Base-by-base conservation (phyloP, 2,329 filamentous ascomycete species). In the Lecanicillium sp. region DNA sequence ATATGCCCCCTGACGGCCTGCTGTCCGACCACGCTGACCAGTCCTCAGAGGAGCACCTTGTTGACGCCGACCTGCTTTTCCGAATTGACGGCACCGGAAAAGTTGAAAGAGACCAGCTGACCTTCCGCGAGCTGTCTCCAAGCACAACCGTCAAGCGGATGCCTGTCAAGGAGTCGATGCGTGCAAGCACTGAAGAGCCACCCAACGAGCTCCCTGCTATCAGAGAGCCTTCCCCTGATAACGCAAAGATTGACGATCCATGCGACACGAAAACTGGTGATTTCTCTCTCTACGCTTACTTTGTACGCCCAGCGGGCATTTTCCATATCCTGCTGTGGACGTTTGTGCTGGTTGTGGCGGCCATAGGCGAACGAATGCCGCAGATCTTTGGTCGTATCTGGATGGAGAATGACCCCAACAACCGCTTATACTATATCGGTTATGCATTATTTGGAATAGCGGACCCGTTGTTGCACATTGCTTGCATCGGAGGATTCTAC, bases 351-450 rank as follows among this genome's bases (percentile, higher is more conserved):
- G 42, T 26, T n/a, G 20, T 44, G 2, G 23, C 42, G 10, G 42
- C 21, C 11, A 30, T 44, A 12, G 26, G 17, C 5, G 41, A 44
- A 21, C 27, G 29, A 7, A 44, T 44, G 42, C 42, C 42, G 3
- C 29, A 45, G 17, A 46, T 46, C 17, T 46, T 21, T 33, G 44
- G 15, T 8, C 33, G 44, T 9, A 29, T 46, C 3, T 46, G 44
- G 44, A 54, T 50, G 8, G 54, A 56, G 26, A 47, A 33, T 12
- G 29, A 38, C 3, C 48, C 49, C 2, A 17, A 48, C 9, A 40
- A 44, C 21, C 4, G 26, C 4, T 33, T 49, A 19, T 54, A 46
- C 24, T 46, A 29, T 17, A 17, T 19, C 2, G 33, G 44, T 10
- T 43, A 33, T 24, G 41, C 41, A 7, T 3, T 43, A 3, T 19